A percentile compares a stretch with the other conserved stretches of the same genome.
phyloP scores from a whole-genome alignment of 2,329 filamentous ascomycete genomes.

The Aspergillus texensis region DNA sequence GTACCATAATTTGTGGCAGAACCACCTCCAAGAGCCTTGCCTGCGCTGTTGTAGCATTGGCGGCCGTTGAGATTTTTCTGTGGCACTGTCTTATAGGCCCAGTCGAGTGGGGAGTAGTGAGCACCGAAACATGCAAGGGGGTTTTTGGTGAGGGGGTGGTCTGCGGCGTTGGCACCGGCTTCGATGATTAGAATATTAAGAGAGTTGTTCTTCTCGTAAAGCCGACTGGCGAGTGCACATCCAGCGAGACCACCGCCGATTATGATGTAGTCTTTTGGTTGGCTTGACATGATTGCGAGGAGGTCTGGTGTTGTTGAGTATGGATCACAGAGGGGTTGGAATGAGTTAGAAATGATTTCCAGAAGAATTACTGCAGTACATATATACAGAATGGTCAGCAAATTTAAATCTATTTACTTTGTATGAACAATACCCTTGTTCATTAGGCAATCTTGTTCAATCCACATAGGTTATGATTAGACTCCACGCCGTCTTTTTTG shows the following conservation, averaged over 20 bases:
- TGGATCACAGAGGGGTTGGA: background rate
- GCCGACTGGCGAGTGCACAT: conserved; percentile 32
- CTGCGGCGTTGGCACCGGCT: conserved; percentile 30
- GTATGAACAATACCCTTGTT: too few relatives aligned
- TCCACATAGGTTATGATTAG: background rate
- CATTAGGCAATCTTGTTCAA: background rate
- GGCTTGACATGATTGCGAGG: background rate
- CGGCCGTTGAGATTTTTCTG: conserved; percentile 32
- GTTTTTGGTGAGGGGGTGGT: conserved; percentile 6
- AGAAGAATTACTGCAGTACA: too few relatives aligned
- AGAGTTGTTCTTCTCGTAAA: conserved; percentile 21
- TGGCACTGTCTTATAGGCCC: conserved; percentile 33
- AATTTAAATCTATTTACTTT: background rate
- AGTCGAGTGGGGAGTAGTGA: conserved; percentile 33
- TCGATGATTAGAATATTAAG: conserved; percentile 34
- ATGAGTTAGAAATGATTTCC: background rate
- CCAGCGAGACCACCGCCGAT: conserved; percentile 20
- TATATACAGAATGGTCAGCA: too few relatives aligned
- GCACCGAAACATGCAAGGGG: conserved; percentile 22
- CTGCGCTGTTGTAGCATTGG: conserved; percentile 30
- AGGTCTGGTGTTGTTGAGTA: background rate
- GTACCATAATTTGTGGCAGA: conserved; percentile 45
- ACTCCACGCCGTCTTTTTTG: background rate
- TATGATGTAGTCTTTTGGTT: background rate
- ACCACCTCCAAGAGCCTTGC: conserved; percentile 47